Base-by-base conservation (phyloP, 106 monocot species). In the Ottelia alismoides region DNA sequence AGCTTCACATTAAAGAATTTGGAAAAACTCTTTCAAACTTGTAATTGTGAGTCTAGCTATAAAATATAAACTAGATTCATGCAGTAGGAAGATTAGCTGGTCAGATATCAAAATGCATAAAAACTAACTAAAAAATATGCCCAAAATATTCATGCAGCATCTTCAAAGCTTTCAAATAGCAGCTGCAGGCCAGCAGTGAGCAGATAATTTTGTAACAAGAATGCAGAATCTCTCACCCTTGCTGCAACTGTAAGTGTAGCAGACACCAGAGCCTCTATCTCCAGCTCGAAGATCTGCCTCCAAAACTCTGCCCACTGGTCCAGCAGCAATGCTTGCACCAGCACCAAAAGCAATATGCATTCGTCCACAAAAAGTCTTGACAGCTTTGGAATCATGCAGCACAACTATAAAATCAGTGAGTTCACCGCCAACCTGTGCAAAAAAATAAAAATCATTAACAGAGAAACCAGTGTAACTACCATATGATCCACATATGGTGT, bases 201-300 rank as follows among this genome's bases (percentile, higher is more conserved):
- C n/a, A n/a, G n/a, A n/a, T n/a, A n/a, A n/a, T n/a, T n/a, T n/a
- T n/a, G n/a, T n/a, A n/a, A n/a, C n/a, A n/a, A 31, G 45, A 46
- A 2, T 45, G 0, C 24, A 53, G 17, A 14, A 20, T 27, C 28
- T n/a, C 14, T 51, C 77, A 90, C 90, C 90, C 81, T 91, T 91
- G 67, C 90, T 85, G 51, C 80, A 85, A 51, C 90, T 91, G 58
- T 91, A 91, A 16, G 90, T 85, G 50, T 91, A 91, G 58, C 90
- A 81, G 50, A 81, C 55, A 19, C 90, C 90, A 47, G 77, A 73
- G 11, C 85, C 90, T 58, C 67, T 70, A 28, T 85, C 72, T 45
- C 90, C 90, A 49, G 85, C 75, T 47, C 81, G 59, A 27, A 91
- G 31, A 81, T 91, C 90, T 45, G 90, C 90, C 65, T 91, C 90